Evolutionary conservation across 805 yeast species (phyloP), one percentile per base, ranked within the genome.

Genomic region (Candida broadrunensis): DNA sequence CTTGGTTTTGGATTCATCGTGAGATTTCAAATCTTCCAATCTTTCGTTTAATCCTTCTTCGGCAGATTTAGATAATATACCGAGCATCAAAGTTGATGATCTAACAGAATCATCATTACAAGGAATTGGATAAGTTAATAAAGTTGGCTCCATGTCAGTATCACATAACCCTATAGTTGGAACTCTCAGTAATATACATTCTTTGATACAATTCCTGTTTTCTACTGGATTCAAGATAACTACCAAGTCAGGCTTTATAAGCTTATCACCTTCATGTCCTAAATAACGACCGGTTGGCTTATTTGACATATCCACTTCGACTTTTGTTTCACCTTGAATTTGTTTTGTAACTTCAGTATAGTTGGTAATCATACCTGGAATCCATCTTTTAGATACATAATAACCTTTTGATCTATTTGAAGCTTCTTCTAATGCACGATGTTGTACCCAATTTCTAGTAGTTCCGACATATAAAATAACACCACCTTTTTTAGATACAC

Each of bases 101-200:
- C 99, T 78, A 43, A 80, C 67, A 6, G 95, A 84, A 60, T 90
- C 97, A 61, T 93, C 98, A 60, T 93, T 93, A 47, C 95, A 95
- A 14, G 98, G 98, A 50, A 93, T 86, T 38, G 98, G 95, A 58
- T 93, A 93, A 1, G 97, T 88, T 39, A 91, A 86, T 51, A 85
- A 67, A 13, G 86, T 78, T 7, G 97, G 95, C 58, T 93, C 97
- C 60, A 85, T 81, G 63, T 93, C 91, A 17, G 98, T 90, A 65
- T 93, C 99, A 47, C 93, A 81, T 43, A 93, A 77, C 21, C 97
- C 98, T 52, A 93, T 81, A 0, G 97, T 89, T 43, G 99, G 99
- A 24, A 93, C 78, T 60, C 95, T 78, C 44, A 83, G 73, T 55
- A 80, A 80, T 51, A 80, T 77, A 47, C 97, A 93, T 65, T 93